Base-by-base conservation (phyloP, 495 filamentous ascomycete genomes). In the Aspergillus carlsbadensis region DNA sequence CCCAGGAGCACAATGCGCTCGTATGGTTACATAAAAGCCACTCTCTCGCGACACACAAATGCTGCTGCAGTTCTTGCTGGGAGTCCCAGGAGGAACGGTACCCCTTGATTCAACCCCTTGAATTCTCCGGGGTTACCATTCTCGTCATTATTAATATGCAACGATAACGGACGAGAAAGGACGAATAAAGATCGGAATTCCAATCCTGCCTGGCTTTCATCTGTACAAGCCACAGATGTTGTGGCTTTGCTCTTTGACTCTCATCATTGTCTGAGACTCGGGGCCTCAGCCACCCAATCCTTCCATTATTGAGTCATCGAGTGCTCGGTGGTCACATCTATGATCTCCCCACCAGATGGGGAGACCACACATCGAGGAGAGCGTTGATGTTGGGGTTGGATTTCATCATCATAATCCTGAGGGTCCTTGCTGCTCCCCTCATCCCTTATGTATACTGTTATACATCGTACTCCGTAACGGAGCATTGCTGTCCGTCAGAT, bases 221-320 rank as follows among this genome's bases (percentile, higher is more conserved):
- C n/a, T n/a, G n/a, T 26, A 49, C 39, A 44, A 54, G 51, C 51
- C 51, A 44, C 51, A 53, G n/a, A n/a, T n/a, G 34, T 54, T 36
- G 40, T 54, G 39, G 37, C 51, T 44, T 22, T 41, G 26, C 51
- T 42, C 39, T 8, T 22, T 14, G 39, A 40, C 44, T 29, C 13
- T 31, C 36, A 6, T 42, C 18, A 13, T 48, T 34, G 26, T 33
- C 24, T 52, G 36, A 41, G n/a, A n/a, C n/a, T n/a, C n/a, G n/a
- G n/a, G n/a, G n/a, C n/a, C n/a, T n/a, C n/a, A n/a, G 50, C 51
- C 51, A 22, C 26, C 14, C 0, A 26, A 17, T 36, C 46, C 15
- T 49, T 15, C 10, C 0, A 47, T 46, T 8, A 29, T 47, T 36
- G 46, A 35, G 29, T 36, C 29, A 49, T 49, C 31, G 11, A 15